Conservation (phyloP, 2,329 filamentous ascomycete genomes). For the Penicillium frequentans region DNA sequence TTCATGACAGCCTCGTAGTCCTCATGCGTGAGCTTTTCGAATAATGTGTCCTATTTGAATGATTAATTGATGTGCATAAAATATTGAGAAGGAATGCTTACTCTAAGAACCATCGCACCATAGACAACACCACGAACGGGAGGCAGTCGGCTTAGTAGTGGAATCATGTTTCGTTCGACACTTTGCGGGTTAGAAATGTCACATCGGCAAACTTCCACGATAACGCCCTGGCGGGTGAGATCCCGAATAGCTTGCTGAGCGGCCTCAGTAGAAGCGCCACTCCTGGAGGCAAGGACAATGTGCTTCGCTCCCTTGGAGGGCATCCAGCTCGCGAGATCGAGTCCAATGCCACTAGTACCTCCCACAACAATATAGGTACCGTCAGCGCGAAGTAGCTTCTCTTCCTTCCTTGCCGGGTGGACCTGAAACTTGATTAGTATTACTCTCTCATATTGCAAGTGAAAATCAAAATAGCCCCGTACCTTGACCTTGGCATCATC, state of each 20-base stretch:
- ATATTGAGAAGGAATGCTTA: slow-evolving; percentile 2
- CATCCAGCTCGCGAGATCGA: slow-evolving; percentile 54
- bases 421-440: slow-evolving; percentile 9
- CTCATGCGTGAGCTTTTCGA: slow-evolving; percentile 29
- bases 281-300: slow-evolving; percentile 56
- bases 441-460: neutral
- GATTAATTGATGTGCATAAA: slow-evolving; percentile 1
- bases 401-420: slow-evolving; percentile 19
- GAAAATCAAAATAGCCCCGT: neutral
- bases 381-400: slow-evolving; percentile 16
- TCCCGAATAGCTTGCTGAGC: slow-evolving; percentile 14
- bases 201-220: slow-evolving; percentile 31
- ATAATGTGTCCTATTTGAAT: slow-evolving; percentile 18
- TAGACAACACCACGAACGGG: slow-evolving; percentile 48
- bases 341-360: slow-evolving; percentile 60
- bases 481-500: slow-evolving; percentile 25
- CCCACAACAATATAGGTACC: slow-evolving; percentile 58
- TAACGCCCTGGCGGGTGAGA: slow-evolving; percentile 16
- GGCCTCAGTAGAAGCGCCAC: slow-evolving; percentile 24
- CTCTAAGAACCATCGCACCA: slow-evolving; percentile 47
- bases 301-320: slow-evolving; percentile 52
- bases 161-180: slow-evolving; percentile 15
- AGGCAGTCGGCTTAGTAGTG: slow-evolving; percentile 30
- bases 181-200: slow-evolving; percentile 29
- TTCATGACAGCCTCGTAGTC: slow-evolving; percentile 26